These are phyloP conservation scores for Pachysandra terminalis DNA, from an alignment of 164 flowering plant genomes.

Conservation along the genomic window DNA sequence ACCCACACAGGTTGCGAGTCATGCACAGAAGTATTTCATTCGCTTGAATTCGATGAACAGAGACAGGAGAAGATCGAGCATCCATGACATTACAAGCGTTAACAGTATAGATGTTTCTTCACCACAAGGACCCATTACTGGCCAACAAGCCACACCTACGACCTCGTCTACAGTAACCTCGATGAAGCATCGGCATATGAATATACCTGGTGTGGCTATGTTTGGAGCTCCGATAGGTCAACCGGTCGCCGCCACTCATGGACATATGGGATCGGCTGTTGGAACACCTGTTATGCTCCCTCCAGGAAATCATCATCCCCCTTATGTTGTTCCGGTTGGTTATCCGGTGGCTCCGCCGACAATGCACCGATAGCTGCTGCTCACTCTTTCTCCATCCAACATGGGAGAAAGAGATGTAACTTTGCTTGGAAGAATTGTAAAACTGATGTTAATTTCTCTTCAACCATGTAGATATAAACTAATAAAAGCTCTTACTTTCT, in stretches of 20 bases:
- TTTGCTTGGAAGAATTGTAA: too few species aligned
- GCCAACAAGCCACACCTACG: conserved; percentile 39
- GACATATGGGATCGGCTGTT: conserved; percentile 57
- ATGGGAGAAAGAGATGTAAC: too few species aligned
- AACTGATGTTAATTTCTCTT: too few species aligned
- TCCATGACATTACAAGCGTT: conserved; percentile 78
- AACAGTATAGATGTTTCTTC: conserved; percentile 38
- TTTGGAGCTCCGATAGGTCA: conserved; percentile 66
- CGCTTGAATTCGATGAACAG: conserved; percentile 72
- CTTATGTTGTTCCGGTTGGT: conserved; percentile 55
- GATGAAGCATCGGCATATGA: conserved; percentile 36
- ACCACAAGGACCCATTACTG: conserved; percentile 49
- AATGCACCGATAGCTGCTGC: conserved; percentile 42
- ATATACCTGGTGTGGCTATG: conserved; percentile 41
- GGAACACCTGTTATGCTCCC: conserved; percentile 82
- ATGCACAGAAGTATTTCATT: conserved; percentile 82
- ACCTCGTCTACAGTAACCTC: conserved; percentile 21
- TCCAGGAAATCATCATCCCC: conserved; percentile 46
- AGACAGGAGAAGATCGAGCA: conserved; percentile 76
- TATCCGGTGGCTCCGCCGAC: conserved; percentile 63
- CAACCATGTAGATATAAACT: not conserved
- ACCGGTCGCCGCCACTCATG: conserved; percentile 47
- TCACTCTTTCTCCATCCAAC: too few species aligned
- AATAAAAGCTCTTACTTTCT: not conserved
- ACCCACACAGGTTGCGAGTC: conserved; percentile 80